Percentiles rank a stretch among this genome's conserved stretches.
phyloP scores from a whole-genome alignment of 768 basidiomycete genomes.

The Polyporus arcularius region DNA sequence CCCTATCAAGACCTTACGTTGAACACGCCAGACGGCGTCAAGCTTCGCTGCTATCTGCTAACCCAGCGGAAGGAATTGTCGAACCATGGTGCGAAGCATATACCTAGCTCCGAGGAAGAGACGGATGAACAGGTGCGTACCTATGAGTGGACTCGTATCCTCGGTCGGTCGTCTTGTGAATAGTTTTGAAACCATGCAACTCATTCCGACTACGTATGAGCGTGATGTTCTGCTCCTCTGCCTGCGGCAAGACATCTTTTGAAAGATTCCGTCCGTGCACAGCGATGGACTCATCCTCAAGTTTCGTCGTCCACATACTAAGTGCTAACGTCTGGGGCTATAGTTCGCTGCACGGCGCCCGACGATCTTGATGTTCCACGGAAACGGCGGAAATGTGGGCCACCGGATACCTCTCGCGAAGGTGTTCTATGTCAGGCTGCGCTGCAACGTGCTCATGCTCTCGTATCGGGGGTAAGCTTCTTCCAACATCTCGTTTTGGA shows the following conservation, averaged over 20 bases:
- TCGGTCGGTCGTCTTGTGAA: too few species aligned
- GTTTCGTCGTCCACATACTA: background rate
- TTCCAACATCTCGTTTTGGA: background rate
- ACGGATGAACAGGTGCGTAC: slow-evolving; percentile 59
- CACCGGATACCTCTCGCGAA: slow-evolving; percentile 88
- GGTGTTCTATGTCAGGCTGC: slow-evolving; percentile 78
- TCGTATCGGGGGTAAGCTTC: slow-evolving; percentile 83
- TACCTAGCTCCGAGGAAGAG: slow-evolving; percentile 56
- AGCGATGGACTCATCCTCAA: too few species aligned
- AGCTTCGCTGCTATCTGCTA: slow-evolving; percentile 77
- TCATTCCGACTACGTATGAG: too few species aligned
- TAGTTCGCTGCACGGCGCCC: slow-evolving; percentile 60
- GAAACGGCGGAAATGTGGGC: slow-evolving; percentile 84
- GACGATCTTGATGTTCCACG: slow-evolving; percentile 92
- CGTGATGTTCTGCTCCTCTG: background rate
- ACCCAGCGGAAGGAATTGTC: slow-evolving; percentile 56
- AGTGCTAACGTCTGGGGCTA: slow-evolving; percentile 9
- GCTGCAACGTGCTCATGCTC: slow-evolving; percentile 93
- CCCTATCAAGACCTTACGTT: slow-evolving; percentile 77
- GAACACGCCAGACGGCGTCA: slow-evolving; percentile 69
- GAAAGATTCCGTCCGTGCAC: background rate
- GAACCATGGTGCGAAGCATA: slow-evolving; percentile 19
- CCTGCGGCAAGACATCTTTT: background rate
- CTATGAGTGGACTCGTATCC: background rate
- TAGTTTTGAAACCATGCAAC: too few species aligned